Percentiles rank a stretch among this genome's conserved stretches.
Conservation (phyloP, 495 filamentous ascomycete species). For the Massariosphaeria phaeospora region DNA sequence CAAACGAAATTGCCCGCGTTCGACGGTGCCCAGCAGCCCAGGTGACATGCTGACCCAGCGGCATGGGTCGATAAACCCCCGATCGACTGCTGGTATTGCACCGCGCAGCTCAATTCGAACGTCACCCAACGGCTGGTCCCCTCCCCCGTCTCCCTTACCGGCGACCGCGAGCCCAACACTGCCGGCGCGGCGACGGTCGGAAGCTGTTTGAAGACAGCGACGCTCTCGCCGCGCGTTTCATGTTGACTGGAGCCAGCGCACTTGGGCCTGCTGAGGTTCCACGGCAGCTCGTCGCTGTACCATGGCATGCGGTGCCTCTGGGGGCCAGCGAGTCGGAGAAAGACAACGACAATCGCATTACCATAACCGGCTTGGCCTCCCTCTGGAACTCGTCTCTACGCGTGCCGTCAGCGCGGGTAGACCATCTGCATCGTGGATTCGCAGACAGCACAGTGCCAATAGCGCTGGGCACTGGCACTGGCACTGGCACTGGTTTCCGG, state of each 20-base stretch:
- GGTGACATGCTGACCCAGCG: slow-evolving; percentile 22
- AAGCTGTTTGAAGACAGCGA: neutral
- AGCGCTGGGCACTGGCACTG: too few species aligned
- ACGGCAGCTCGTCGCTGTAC: slow-evolving; percentile 12
- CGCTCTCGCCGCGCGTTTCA: slow-evolving; percentile 7
- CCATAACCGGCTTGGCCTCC: neutral
- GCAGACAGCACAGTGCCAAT: too few species aligned
- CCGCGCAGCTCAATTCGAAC: slow-evolving; percentile 17
- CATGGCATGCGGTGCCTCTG: too few species aligned
- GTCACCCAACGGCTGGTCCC: slow-evolving; percentile 8
- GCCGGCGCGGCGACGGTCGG: neutral
- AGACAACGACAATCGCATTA: neutral
- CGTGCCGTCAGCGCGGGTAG: neutral
- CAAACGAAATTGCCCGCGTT: slow-evolving; percentile 15
- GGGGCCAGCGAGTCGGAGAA: neutral
- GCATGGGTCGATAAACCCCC: slow-evolving; percentile 22
- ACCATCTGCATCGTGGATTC: too few species aligned
- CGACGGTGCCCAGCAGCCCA: slow-evolving; percentile 4
- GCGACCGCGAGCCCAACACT: slow-evolving; percentile 8
- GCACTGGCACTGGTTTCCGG: too few species aligned
- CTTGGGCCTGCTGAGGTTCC: neutral
- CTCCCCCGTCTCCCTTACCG: neutral
- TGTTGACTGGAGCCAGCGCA: slow-evolving; percentile 27
- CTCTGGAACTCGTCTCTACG: neutral
- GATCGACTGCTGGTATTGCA: slow-evolving; percentile 18